Conservation (phyloP, 2,329 filamentous ascomycete genomes). For the Ceratocystis diversiconidia region DNA sequence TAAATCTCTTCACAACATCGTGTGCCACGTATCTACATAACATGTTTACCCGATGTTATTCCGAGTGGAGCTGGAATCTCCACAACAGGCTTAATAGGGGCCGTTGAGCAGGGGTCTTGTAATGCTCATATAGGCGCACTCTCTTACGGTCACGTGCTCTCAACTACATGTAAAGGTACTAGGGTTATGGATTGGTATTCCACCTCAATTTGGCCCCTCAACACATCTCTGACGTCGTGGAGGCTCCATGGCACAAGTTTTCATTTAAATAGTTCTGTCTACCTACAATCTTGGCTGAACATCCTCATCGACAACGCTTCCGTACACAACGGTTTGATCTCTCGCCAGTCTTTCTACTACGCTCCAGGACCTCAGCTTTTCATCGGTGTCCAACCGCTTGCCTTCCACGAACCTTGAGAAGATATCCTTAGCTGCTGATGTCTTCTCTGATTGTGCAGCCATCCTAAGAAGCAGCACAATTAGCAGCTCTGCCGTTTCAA, state of each 20-base stretch:
- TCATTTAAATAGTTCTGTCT: background rate
- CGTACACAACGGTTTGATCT: slow-evolving; percentile 18
- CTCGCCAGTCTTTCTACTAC: slow-evolving; percentile 10
- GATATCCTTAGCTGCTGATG: slow-evolving; percentile 27
- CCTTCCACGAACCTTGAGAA: slow-evolving; percentile 28
- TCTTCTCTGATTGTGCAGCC: slow-evolving; percentile 23
- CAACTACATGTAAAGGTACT: too few species aligned
- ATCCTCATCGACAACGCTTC: slow-evolving; percentile 11
- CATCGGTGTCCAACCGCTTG: slow-evolving; percentile 18
- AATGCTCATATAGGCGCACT: too few species aligned
- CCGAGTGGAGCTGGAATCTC: too few species aligned
- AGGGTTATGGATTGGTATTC: too few species aligned
- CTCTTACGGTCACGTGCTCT: too few species aligned
- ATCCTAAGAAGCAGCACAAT: slow-evolving; percentile 31
- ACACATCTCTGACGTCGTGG: background rate
- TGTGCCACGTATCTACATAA: too few species aligned
- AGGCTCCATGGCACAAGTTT: background rate
- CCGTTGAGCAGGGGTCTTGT: too few species aligned
- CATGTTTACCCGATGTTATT: too few species aligned
- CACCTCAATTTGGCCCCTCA: background rate
- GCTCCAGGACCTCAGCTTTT: background rate
- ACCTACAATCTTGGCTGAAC: slow-evolving; percentile 10
- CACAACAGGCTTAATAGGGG: too few species aligned
- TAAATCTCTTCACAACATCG: too few species aligned
- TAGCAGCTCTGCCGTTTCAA: slow-evolving; percentile 31